Conservation (phyloP, 2,329 filamentous ascomycete species). For the Sclerotinia glacialis region DNA sequence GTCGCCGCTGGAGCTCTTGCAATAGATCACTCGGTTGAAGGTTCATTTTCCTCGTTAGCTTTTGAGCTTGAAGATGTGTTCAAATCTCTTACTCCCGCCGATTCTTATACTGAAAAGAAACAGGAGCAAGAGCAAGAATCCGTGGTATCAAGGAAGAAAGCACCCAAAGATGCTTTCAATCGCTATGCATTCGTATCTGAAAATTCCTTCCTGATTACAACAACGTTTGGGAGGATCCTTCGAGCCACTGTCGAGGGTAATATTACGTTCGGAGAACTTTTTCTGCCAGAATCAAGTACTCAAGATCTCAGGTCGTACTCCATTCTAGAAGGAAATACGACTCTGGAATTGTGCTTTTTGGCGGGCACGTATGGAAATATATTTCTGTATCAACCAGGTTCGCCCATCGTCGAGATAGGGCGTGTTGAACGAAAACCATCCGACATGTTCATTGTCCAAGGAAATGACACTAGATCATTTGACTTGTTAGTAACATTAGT, state of each 20-base stretch:
- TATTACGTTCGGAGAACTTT: slow-evolving; percentile 36
- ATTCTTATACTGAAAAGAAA: not conserved
- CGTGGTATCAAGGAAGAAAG: slow-evolving; percentile 38
- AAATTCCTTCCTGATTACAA: slow-evolving; percentile 53
- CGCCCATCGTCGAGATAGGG: slow-evolving; percentile 27
- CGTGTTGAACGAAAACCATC: slow-evolving; percentile 32
- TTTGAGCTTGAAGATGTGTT: slow-evolving; percentile 25
- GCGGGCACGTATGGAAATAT: slow-evolving; percentile 46
- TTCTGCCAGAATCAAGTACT: slow-evolving; percentile 32
- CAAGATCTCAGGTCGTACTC: slow-evolving; percentile 49
- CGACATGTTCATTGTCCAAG: slow-evolving; percentile 37
- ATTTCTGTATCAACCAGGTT: slow-evolving; percentile 28
- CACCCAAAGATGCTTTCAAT: slow-evolving; percentile 49
- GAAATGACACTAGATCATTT: not conserved
- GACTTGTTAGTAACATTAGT: slow-evolving; percentile 4
- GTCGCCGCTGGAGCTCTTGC: no score
- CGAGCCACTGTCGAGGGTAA: slow-evolving; percentile 41
- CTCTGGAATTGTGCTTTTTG: slow-evolving; percentile 44
- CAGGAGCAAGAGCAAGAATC: not conserved
- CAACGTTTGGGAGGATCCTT: slow-evolving; percentile 59
- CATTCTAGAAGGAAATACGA: slow-evolving; percentile 42
- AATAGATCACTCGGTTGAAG: not conserved
- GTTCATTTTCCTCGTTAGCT: not conserved
- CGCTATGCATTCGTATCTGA: slow-evolving; percentile 62
- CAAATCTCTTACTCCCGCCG: not conserved